Conservation (phyloP, 2,329 filamentous ascomycete species). For the Pseudovirgaria hyperparasitica region DNA sequence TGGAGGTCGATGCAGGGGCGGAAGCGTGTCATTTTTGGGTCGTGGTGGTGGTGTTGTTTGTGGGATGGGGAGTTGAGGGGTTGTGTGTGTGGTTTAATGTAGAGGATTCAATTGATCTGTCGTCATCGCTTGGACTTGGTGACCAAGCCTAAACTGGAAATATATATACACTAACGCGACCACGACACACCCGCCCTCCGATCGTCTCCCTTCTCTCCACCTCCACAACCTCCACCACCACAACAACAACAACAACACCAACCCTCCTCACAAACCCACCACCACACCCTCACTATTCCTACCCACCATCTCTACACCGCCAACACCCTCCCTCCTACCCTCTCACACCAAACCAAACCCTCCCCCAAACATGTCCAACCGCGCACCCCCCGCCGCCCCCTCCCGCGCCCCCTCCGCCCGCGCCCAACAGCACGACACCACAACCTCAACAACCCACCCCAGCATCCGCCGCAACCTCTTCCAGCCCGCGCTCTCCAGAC, state of each 20-base stretch:
- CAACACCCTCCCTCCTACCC: conserved; percentile 1
- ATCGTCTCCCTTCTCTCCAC: neutral
- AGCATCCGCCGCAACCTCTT: conserved; percentile 10
- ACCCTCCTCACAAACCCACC: neutral
- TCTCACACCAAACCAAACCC: neutral
- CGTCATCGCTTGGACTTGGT: no score
- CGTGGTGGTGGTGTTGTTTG: no score
- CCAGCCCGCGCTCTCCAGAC: conserved; percentile 5
- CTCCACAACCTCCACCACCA: no score
- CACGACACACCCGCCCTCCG: neutral
- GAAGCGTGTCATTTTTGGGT: conserved; percentile 67
- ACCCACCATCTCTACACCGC: neutral
- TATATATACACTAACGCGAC: neutral
- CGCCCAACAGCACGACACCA: no score
- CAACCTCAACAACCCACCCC: conserved; percentile 7
- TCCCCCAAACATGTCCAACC: neutral
- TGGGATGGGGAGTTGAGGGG: no score
- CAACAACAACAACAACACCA: neutral
- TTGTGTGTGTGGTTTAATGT: no score
- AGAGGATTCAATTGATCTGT: no score
- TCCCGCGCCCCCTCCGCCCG: conserved; percentile 6
- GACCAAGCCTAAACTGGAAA: neutral
- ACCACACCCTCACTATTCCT: neutral
- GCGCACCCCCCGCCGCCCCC: neutral
- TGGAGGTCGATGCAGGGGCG: conserved; percentile 95